Evolutionary conservation across 2,329 filamentous ascomycete genomes (phyloP).

Genomic region (Periglandula ipomoeae): DNA sequence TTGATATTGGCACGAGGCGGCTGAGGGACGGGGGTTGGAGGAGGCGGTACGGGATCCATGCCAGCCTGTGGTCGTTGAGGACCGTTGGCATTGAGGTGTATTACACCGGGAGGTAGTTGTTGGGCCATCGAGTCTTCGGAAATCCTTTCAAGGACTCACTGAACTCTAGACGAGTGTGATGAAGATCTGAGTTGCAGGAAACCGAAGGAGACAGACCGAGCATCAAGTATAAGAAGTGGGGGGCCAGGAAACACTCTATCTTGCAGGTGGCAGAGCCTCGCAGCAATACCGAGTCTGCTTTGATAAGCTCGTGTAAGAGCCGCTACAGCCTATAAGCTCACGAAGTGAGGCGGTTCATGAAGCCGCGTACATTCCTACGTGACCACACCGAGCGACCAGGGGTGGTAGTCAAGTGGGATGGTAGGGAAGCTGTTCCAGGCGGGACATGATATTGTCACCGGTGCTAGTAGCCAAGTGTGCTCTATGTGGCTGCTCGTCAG

Average conservation of each 20-base stretch:
- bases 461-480: neutral
- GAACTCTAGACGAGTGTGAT: neutral
- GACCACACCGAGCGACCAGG: neutral
- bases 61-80: constrained; percentile 2
- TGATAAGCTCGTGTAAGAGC: neutral
- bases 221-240: constrained; percentile 1
- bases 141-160: neutral
- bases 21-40: no score
- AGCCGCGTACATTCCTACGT: neutral
- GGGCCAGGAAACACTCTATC: neutral
- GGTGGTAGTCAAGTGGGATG: neutral
- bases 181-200: neutral
- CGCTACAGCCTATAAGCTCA: neutral
- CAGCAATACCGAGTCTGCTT: neutral
- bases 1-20: neutral
- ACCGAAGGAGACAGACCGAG: neutral
- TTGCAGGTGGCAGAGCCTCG: neutral
- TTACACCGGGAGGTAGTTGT: neutral
- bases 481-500: neutral
- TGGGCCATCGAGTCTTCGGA: neutral
- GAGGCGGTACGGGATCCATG: constrained; percentile 1
- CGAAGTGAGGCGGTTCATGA: neutral
- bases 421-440: neutral
- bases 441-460: neutral
- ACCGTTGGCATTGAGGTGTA: neutral